Conservation (phyloP, 2,329 filamentous ascomycete genomes). For the Hypoxylon sp. region DNA sequence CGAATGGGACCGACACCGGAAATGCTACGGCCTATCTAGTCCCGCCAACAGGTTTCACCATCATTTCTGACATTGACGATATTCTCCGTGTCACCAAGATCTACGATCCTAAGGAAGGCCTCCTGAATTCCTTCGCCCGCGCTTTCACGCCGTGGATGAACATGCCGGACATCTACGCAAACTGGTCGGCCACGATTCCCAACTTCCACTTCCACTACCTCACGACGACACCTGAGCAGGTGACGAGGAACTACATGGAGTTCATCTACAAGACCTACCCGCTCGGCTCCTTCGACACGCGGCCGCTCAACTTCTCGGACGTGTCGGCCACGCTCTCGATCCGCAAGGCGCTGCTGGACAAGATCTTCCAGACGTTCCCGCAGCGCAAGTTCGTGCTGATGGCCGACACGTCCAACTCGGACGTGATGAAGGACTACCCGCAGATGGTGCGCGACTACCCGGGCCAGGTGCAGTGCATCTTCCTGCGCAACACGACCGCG, state of each 20-base stretch:
- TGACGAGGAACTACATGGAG: conserved; percentile 80
- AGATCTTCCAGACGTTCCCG: conserved; percentile 78
- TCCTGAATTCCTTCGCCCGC: conserved; percentile 78
- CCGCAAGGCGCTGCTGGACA: conserved; percentile 72
- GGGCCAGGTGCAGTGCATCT: conserved; percentile 77
- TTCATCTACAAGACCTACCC: conserved; percentile 83
- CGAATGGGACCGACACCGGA: conserved; percentile 69
- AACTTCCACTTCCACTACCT: conserved; percentile 83
- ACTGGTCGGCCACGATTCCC: conserved; percentile 72
- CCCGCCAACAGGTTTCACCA: conserved; percentile 72
- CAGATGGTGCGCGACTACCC: conserved; percentile 71
- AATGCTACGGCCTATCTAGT: conserved; percentile 82
- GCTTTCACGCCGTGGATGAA: conserved; percentile 77
- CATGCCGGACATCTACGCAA: conserved; percentile 81
- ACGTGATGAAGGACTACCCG: conserved; percentile 74
- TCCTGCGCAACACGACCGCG: conserved; percentile 75
- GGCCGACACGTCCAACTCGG: conserved; percentile 78
- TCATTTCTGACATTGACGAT: conserved; percentile 82
- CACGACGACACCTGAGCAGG: conserved; percentile 81
- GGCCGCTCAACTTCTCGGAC: conserved; percentile 82
- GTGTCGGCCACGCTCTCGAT: conserved; percentile 74
- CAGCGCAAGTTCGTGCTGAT: conserved; percentile 77
- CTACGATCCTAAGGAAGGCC: conserved; percentile 75
- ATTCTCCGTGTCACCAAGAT: conserved; percentile 84
- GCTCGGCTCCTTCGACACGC: conserved; percentile 77